These are phyloP conservation scores for Suillus luteus DNA, from an alignment of 768 basidiomycete species.

Conservation along the genomic window DNA sequence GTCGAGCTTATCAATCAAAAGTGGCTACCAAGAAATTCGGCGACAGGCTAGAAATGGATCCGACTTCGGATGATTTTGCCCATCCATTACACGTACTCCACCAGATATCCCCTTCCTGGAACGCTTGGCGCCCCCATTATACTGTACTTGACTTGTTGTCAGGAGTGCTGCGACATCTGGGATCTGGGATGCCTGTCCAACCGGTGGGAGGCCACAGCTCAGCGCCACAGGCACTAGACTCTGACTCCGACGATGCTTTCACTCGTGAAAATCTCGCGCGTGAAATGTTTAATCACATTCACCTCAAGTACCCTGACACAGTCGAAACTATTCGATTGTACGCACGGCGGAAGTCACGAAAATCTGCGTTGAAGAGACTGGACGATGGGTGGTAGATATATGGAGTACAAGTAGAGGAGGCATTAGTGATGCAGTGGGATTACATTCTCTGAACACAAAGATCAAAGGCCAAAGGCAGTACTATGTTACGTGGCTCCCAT, in stretches of 20 bases:
- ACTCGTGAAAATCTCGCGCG: conserved; percentile 36
- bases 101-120: conserved; percentile 64
- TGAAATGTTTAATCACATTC: conserved; percentile 47
- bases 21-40: conserved; percentile 19
- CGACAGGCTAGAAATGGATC: conserved; percentile 16
- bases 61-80: conserved; percentile 48
- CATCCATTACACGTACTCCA: conserved; percentile 62
- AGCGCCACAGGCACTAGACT: conserved; percentile 24
- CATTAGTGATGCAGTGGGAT: conserved; percentile 15
- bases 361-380: conserved; percentile 15
- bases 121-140: conserved; percentile 64
- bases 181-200: conserved; percentile 49
- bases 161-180: conserved; percentile 48
- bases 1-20: conserved; percentile 28
- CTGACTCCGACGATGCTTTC: conserved; percentile 26
- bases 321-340: conserved; percentile 36
- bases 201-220: conserved; percentile 34
- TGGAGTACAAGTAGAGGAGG: conserved; percentile 28
- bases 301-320: conserved; percentile 52
- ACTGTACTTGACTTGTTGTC: conserved; percentile 50
- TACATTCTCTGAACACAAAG: conserved; percentile 9
- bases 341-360: conserved; percentile 34
- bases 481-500: conserved; percentile 19
- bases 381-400: conserved; percentile 20
- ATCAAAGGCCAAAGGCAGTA: conserved; percentile 13